These are phyloP conservation scores for Adansonia gregorii DNA, from an alignment of 441 rosid species.

Conservation along the genomic window DNA sequence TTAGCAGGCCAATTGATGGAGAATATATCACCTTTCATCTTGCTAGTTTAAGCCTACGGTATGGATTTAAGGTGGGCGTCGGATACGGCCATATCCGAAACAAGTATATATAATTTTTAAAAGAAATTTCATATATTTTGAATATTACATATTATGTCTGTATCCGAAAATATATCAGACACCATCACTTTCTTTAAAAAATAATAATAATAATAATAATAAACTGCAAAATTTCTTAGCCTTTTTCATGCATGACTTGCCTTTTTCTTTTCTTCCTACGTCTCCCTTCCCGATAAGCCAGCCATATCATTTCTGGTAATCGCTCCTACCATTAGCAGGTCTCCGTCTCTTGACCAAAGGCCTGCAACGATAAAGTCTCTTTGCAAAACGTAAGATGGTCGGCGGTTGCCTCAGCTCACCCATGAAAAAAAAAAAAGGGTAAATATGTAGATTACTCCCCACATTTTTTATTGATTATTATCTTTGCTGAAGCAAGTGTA, in stretches of 20 bases:
- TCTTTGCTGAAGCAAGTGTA: conserved; percentile 2
- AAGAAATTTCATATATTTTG: too few relatives aligned
- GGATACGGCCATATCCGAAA: too few relatives aligned
- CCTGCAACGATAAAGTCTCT: background rate
- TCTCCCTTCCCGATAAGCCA: background rate
- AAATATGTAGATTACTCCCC: background rate
- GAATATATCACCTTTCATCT: background rate
- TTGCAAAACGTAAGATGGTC: background rate
- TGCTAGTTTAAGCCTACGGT: background rate
- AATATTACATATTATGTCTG: too few relatives aligned
- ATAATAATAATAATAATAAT: too few relatives aligned
- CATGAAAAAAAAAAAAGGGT: background rate
- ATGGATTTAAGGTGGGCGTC: too few relatives aligned
- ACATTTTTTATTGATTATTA: background rate
- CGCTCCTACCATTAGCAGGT: background rate
- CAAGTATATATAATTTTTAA: too few relatives aligned
- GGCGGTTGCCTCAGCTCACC: background rate
- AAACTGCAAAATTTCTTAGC: background rate
- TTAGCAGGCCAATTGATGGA: background rate
- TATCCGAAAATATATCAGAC: too few relatives aligned
- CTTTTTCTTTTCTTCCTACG: background rate
- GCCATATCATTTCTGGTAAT: background rate
- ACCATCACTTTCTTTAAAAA: too few relatives aligned
- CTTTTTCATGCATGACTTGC: background rate
- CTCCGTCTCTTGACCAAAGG: background rate